Evolutionary conservation across 768 basidiomycete species (phyloP).

Genomic region (Leucocoprinus birnbaumii): DNA sequence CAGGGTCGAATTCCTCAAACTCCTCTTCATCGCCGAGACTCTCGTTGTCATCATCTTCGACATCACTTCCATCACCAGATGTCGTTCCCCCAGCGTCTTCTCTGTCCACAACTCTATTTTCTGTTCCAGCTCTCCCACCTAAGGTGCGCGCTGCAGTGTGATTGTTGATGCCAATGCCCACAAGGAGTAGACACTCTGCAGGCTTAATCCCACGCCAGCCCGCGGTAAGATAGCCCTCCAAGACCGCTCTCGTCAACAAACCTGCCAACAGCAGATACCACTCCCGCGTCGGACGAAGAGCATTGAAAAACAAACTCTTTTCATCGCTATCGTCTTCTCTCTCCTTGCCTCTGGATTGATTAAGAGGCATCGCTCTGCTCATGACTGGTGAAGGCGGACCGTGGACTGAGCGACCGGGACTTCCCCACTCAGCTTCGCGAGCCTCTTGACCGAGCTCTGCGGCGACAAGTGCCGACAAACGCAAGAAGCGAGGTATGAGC

Average conservation of each 20-base stretch:
- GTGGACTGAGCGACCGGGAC: not conserved
- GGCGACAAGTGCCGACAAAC: conserved; percentile 76
- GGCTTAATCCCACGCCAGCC: conserved; percentile 77
- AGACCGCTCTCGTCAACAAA: conserved; percentile 74
- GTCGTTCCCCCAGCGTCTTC: too few relatives aligned
- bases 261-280: conserved; percentile 84
- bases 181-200: conserved; percentile 66
- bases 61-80: not conserved
- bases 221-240: conserved; percentile 82
- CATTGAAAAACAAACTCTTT: conserved; percentile 37
- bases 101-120: conserved; percentile 1
- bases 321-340: conserved; percentile 10
- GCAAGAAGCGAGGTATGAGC: conserved; percentile 68
- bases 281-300: conserved; percentile 64
- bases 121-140: not conserved
- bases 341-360: not conserved
- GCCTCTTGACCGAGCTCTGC: conserved; percentile 75
- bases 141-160: not conserved
- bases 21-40: conserved; percentile 32
- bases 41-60: conserved; percentile 10
- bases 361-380: not conserved
- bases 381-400: not conserved
- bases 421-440: conserved; percentile 20
- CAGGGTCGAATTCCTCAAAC: conserved; percentile 67
- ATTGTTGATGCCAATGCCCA: conserved; percentile 55